These are phyloP conservation scores for Plasmodium vivax DNA, from an alignment of 169 alveolate species.

Conservation along the genomic window DNA sequence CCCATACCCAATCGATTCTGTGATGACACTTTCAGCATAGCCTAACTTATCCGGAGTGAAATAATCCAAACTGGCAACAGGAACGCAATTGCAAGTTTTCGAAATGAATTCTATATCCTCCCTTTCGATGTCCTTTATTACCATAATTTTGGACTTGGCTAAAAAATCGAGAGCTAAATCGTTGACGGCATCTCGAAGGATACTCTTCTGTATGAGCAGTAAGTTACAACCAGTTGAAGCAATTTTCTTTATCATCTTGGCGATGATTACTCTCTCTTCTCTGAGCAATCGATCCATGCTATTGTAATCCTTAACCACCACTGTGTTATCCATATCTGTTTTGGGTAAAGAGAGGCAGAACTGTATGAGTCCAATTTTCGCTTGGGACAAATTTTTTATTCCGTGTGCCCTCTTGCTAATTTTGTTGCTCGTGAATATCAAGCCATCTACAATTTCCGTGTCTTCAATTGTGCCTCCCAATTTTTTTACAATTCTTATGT, in stretches of 20 bases:
- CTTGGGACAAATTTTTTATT: slow-evolving; percentile 93
- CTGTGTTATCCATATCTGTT: slow-evolving; percentile 99
- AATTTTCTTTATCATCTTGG: slow-evolving; percentile 97
- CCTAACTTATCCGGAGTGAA: slow-evolving; percentile 98
- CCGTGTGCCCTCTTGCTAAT: slow-evolving; percentile 97
- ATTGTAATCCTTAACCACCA: slow-evolving; percentile 94
- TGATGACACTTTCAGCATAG: slow-evolving; percentile 92
- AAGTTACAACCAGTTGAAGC: slow-evolving; percentile 99
- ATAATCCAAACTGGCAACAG: slow-evolving; percentile 97
- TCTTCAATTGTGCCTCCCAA: slow-evolving; percentile 99
- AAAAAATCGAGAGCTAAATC: slow-evolving; percentile 96
- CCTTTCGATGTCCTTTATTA: slow-evolving; percentile 97
- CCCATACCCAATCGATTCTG: slow-evolving; percentile 91
- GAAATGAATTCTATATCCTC: slow-evolving; percentile 97
- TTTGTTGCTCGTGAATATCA: slow-evolving; percentile 96
- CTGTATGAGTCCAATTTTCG: slow-evolving; percentile 98
- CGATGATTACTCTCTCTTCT: slow-evolving; percentile 97
- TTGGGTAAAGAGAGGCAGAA: slow-evolving; percentile 99
- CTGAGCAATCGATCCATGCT: slow-evolving; percentile 94
- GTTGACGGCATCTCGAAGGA: slow-evolving; percentile 98
- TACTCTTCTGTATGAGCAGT: slow-evolving; percentile 97
- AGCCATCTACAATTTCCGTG: slow-evolving; percentile 98
- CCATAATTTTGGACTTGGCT: slow-evolving; percentile 98
- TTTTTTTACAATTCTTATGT: slow-evolving; percentile 92
- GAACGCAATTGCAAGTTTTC: slow-evolving; percentile 93